A percentile compares a stretch with the other conserved stretches of the same genome.
Evolutionary conservation across 306 rosid species (phyloP).

Genomic region (Nissolia schottii): DNA sequence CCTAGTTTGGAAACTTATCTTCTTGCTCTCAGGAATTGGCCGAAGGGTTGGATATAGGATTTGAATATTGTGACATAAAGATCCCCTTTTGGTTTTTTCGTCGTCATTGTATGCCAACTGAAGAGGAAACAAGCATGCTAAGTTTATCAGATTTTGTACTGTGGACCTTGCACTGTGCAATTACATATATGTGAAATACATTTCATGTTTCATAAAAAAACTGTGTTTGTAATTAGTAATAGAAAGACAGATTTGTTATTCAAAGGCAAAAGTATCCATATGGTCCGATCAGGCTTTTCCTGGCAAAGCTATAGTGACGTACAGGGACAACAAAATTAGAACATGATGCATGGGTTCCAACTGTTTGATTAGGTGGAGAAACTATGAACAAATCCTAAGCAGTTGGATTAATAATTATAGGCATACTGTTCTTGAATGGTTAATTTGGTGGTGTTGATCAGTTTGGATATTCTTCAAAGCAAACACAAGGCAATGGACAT

Average conservation of each 20-base stretch:
- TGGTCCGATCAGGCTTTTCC: neutral
- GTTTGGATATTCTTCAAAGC: neutral
- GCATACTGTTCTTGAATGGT: constrained; percentile 2
- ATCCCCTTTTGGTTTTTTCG: constrained; percentile 9
- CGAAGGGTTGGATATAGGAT: constrained; percentile 22
- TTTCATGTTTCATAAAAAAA: neutral
- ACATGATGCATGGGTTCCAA: constrained; percentile 8
- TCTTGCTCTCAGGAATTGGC: constrained; percentile 9
- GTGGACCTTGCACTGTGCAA: neutral
- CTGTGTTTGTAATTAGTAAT: neutral
- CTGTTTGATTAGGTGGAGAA: neutral
- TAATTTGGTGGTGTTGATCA: constrained; percentile 19
- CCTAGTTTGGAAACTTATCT: neutral
- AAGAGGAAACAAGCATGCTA: constrained; percentile 10
- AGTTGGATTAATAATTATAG: neutral
- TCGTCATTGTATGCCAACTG: neutral
- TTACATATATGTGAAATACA: neutral
- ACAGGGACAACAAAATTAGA: neutral
- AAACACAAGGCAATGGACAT: neutral
- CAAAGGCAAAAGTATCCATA: neutral
- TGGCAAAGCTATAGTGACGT: neutral
- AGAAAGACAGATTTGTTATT: neutral
- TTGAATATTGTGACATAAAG: constrained; percentile 9
- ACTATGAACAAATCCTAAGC: constrained; percentile 4
- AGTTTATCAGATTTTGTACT: constrained; percentile 3